Conservation (phyloP, 2,329 filamentous ascomycete genomes). For the Claviceps arundinis region DNA sequence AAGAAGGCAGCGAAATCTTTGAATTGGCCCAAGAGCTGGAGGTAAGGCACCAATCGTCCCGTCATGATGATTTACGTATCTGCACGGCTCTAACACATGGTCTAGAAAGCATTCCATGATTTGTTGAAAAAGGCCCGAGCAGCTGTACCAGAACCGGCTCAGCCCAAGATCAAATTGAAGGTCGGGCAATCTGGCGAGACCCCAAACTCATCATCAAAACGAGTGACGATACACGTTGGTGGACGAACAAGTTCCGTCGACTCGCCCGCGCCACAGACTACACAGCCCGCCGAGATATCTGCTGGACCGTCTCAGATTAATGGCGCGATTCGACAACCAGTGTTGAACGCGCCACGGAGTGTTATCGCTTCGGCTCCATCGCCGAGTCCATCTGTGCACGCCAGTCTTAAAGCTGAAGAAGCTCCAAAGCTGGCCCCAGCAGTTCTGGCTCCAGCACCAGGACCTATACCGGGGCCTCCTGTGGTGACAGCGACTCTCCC, state of each 20-base stretch:
- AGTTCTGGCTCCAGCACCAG: slow-evolving; percentile 9
- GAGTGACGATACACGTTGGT: slow-evolving; percentile 60
- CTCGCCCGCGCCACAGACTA: slow-evolving; percentile 34
- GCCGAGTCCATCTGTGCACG: slow-evolving; percentile 29
- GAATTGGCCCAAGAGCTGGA: slow-evolving; percentile 65
- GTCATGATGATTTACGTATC: not conserved
- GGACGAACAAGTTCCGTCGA: slow-evolving; percentile 40
- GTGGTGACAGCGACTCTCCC: slow-evolving; percentile 7
- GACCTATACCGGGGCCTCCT: slow-evolving; percentile 5
- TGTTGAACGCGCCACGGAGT: slow-evolving; percentile 27
- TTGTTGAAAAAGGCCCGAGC: slow-evolving; percentile 60
- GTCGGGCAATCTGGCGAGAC: slow-evolving; percentile 38
- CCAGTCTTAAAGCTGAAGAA: slow-evolving; percentile 24
- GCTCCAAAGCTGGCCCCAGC: slow-evolving; percentile 15
- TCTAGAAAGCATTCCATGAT: slow-evolving; percentile 54
- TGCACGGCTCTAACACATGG: slow-evolving; percentile 6
- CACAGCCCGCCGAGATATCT: slow-evolving; percentile 11
- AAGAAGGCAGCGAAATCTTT: slow-evolving; percentile 79
- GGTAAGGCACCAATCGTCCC: slow-evolving; percentile 31
- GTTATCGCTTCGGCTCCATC: slow-evolving; percentile 25
- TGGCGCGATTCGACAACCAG: slow-evolving; percentile 11
- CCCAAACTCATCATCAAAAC: slow-evolving; percentile 34
- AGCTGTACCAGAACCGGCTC: slow-evolving; percentile 56
- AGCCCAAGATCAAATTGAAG: slow-evolving; percentile 72
- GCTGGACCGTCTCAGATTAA: slow-evolving; percentile 13